Conservation (phyloP, 495 filamentous ascomycete species). For the Chaetomium fimeti region DNA sequence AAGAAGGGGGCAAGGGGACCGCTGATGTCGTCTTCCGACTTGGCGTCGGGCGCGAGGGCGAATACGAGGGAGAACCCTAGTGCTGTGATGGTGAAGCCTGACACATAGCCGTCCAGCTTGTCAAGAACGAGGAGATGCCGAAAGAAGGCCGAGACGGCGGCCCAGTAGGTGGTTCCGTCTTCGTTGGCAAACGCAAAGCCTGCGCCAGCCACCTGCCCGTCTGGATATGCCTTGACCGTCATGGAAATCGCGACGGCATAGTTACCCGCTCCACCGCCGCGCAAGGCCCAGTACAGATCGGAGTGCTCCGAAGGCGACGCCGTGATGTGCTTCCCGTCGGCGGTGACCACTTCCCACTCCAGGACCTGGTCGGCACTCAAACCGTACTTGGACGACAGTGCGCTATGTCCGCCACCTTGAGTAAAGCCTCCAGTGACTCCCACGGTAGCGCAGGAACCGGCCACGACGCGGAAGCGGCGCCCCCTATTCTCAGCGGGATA, state of each 20-base stretch:
- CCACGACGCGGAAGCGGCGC: conserved; percentile 45
- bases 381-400: conserved; percentile 52
- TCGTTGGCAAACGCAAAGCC: conserved; percentile 22
- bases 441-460: conserved; percentile 50
- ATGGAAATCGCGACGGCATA: conserved; percentile 53
- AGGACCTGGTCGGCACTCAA: conserved; percentile 60
- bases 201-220: conserved; percentile 26
- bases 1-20: too few relatives aligned
- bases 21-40: too few relatives aligned
- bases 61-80: too few relatives aligned
- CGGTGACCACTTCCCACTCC: conserved; percentile 57
- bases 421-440: conserved; percentile 51
- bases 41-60: too few relatives aligned
- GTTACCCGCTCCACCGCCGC: conserved; percentile 56
- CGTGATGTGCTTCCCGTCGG: conserved; percentile 42
- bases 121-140: too few relatives aligned
- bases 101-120: too few relatives aligned
- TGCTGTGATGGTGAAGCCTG: too few relatives aligned
- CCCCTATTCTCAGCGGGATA: neutral
- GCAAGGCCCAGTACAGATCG: conserved; percentile 61
- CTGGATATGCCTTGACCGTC: conserved; percentile 39
- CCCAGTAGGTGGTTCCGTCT: conserved; percentile 18
- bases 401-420: conserved; percentile 61
- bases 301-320: conserved; percentile 47
- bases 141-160: too few relatives aligned